A percentile compares a stretch with the other conserved stretches of the same genome.
Evolutionary conservation across 2,329 filamentous ascomycete species (phyloP).

Genomic region (Capronia epimyces): DNA sequence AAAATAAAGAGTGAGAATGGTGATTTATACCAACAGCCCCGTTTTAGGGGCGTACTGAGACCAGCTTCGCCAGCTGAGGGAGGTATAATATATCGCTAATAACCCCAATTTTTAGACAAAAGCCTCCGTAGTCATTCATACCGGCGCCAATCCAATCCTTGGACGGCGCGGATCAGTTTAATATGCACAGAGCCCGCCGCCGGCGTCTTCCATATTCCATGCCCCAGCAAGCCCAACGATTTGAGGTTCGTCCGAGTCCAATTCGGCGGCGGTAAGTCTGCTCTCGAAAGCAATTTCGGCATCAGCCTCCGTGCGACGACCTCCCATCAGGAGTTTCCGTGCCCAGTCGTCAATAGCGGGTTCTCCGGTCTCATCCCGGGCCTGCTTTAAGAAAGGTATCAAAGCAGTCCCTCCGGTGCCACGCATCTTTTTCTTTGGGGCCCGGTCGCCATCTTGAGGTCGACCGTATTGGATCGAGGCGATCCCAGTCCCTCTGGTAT

Average conservation of each 20-base stretch:
- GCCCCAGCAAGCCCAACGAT: slow-evolving; percentile 71
- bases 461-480: slow-evolving; percentile 36
- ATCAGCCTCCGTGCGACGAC: slow-evolving; percentile 41
- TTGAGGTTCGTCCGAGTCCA: slow-evolving; percentile 50
- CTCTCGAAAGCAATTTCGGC: slow-evolving; percentile 39
- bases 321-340: slow-evolving; percentile 52
- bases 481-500: slow-evolving; percentile 24
- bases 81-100: neutral
- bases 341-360: slow-evolving; percentile 71
- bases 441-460: slow-evolving; percentile 15
- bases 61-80: neutral
- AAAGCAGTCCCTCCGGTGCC: slow-evolving; percentile 91
- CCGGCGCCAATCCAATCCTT: neutral
- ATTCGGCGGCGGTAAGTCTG: slow-evolving; percentile 24
- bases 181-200: slow-evolving; percentile 56
- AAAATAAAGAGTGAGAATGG: too few species aligned
- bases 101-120: neutral
- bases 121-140: neutral
- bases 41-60: neutral
- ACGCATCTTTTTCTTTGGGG: slow-evolving; percentile 55
- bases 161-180: slow-evolving; percentile 32
- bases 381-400: slow-evolving; percentile 94
- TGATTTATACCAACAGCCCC: too few species aligned
- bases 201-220: slow-evolving; percentile 85
- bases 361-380: slow-evolving; percentile 90